Evolutionary conservation across 208 protist genomes (phyloP).

Genomic region (Balamuthia mandrillaris): DNA sequence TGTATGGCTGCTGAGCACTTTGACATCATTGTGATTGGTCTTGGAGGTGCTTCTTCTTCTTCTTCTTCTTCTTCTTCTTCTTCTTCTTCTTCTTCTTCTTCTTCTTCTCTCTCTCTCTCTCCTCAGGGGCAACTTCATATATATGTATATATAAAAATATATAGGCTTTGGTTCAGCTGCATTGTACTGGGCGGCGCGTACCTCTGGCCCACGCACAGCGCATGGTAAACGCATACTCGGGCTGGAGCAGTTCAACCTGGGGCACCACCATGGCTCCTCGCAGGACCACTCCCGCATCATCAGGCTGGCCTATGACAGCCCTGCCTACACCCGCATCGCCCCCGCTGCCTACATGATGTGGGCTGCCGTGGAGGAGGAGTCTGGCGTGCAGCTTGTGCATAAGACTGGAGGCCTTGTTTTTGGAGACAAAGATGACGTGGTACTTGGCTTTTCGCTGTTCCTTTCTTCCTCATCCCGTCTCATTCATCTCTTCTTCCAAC

Average conservation of each 20-base stretch:
- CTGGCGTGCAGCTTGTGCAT: conserved; percentile 23
- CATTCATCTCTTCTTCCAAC: too few species aligned
- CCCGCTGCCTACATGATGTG: not conserved
- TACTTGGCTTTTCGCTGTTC: too few species aligned
- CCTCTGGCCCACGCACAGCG: too few species aligned
- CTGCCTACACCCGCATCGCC: conserved; percentile 4
- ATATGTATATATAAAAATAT: not conserved
- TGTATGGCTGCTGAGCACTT: not conserved
- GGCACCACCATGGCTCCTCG: conserved; percentile 1
- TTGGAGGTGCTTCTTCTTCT: not conserved
- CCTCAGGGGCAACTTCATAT: not conserved
- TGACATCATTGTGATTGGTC: conserved; percentile 6
- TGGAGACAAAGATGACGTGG: conserved; percentile 1
- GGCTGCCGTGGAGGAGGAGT: conserved; percentile 21
- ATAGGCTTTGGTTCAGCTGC: not conserved
- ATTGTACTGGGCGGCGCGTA: conserved; percentile 3
- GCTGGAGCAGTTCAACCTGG: conserved; percentile 26
- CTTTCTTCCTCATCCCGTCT: too few species aligned
- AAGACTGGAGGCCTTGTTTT: conserved; percentile 25
- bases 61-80: not conserved
- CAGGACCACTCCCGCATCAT: conserved; percentile 44
- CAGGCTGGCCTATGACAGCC: not conserved
- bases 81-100: not conserved
- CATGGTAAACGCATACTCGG: conserved; percentile 2
- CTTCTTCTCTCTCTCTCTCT: not conserved